Percentiles rank a stretch among this genome's conserved stretches.
These are phyloP conservation scores for Fusarium verrucosum DNA, from an alignment of 2,329 filamentous ascomycete species.

Conservation along the genomic window DNA sequence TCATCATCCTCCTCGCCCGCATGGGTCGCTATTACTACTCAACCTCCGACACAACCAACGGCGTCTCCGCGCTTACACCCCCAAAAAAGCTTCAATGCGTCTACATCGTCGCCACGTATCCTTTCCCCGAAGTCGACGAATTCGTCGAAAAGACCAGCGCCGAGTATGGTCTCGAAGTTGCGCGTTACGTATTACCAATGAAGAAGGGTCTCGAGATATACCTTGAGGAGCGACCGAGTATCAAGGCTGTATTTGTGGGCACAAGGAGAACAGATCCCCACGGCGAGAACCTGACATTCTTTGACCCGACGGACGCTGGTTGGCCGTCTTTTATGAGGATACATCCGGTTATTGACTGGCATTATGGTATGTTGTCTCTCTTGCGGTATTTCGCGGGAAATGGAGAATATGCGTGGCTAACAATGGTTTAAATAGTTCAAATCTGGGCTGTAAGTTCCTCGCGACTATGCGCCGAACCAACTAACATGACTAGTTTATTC, in stretches of 20 bases:
- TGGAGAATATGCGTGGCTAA: neutral
- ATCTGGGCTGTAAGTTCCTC: constrained; percentile 83
- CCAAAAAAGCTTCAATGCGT: constrained; percentile 74
- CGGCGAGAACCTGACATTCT: constrained; percentile 78
- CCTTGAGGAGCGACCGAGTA: constrained; percentile 67
- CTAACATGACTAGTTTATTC: constrained; percentile 71
- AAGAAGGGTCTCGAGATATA: constrained; percentile 82
- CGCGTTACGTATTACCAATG: constrained; percentile 81
- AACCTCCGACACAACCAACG: constrained; percentile 34
- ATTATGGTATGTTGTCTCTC: constrained; percentile 57
- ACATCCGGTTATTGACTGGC: constrained; percentile 97
- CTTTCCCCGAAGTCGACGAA: constrained; percentile 84
- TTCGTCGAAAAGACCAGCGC: constrained; percentile 77
- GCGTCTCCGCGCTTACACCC: constrained; percentile 39
- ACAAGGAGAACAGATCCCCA: constrained; percentile 94
- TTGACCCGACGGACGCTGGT: constrained; percentile 85
- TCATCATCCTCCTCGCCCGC: constrained; percentile 83
- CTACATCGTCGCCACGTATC: constrained; percentile 86
- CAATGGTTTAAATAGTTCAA: constrained; percentile 59
- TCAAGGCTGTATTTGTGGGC: constrained; percentile 68
- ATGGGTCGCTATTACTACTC: constrained; percentile 54
- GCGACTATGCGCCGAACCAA: neutral
- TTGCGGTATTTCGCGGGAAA: neutral
- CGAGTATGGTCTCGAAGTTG: constrained; percentile 78
- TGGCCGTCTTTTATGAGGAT: constrained; percentile 95